Conservation (phyloP, 2,329 filamentous ascomycete species). For the Beauveria bassiana region DNA sequence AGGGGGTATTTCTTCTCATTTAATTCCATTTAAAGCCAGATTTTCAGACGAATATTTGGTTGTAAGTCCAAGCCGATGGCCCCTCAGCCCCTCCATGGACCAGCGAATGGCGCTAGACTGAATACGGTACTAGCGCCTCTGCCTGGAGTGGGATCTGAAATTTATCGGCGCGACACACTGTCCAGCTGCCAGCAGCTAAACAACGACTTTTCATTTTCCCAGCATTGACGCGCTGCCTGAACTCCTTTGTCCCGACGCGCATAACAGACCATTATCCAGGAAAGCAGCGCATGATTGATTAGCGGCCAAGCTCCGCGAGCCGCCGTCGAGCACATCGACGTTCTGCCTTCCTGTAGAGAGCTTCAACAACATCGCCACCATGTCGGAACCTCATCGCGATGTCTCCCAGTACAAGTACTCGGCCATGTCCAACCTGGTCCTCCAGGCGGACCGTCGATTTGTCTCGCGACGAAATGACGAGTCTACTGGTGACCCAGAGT, state of each 20-base stretch:
- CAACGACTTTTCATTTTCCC: not conserved
- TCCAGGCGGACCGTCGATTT: constrained; percentile 98
- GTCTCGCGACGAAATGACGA: constrained; percentile 89
- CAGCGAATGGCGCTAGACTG: constrained; percentile 11
- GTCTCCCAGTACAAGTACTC: constrained; percentile 98
- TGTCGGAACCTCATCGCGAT: constrained; percentile 72
- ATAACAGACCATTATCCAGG: not conserved
- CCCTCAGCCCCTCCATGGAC: not conserved
- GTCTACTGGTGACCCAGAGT: constrained; percentile 94
- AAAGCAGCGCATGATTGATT: constrained; percentile 9
- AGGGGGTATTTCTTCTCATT: too few relatives aligned
- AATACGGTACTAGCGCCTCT: constrained; percentile 8
- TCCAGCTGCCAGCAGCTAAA: constrained; percentile 13
- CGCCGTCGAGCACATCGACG: constrained; percentile 12
- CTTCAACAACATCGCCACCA: constrained; percentile 34
- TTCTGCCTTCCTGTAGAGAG: not conserved
- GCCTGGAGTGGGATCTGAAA: constrained; percentile 23
- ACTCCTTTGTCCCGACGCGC: not conserved
- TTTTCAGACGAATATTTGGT: not conserved
- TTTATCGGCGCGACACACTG: constrained; percentile 25
- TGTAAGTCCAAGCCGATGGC: not conserved
- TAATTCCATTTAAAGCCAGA: too few relatives aligned
- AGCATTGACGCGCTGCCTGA: constrained; percentile 7
- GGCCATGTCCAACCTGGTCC: constrained; percentile 99
- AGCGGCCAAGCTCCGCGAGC: constrained; percentile 11